Base-by-base conservation (phyloP, 495 filamentous ascomycete species). In the Neurospora intermedia region DNA sequence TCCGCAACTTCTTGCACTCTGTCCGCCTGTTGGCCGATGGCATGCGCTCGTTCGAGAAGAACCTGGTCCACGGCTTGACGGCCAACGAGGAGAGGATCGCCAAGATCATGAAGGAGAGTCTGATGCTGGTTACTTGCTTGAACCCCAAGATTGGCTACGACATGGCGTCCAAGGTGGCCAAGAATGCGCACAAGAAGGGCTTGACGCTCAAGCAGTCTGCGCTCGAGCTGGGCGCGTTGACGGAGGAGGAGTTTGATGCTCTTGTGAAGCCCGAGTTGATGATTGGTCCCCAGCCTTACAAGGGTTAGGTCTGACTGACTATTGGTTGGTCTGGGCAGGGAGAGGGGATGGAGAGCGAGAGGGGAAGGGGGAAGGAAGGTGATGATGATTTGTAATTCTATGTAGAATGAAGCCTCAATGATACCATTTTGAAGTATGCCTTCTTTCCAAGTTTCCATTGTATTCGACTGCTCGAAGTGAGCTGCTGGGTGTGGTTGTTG, bases 61-160 rank as follows among this genome's bases (percentile, higher is more conserved):
- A 98, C 84, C 86, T 98, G 10, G 93, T 99, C 1, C 89, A 86
- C 39, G 96, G 96, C 15, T 88, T 98, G 31, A 87, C 93, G 83
- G 95, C 96, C 62, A 97, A 99, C 84, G 94, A 98, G 87, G 87
- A 91, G 80, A 90, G 91, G 84, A 99, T 99, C 77, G 83, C 86
- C 70, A 88, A 89, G 77, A 89, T 99, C 76, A 88, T 99, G 82
- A 92, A 97, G 83, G 94, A 99, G 79, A 88, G 86, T 82, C 87
- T 99, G 79, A 99, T 99, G 96, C 87, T 99, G 73, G 96, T 99
- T 46, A 99, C 96, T 70, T 98, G 96, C 86, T 85, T 99, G 76
- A 99, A 99, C 87, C 95, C 94, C 73, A 92, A 98, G 81, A 99
- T 99, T 81, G 96, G 96, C 43, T 99, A 99, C 84, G 96, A 99